Evolutionary conservation across 768 basidiomycete genomes (phyloP), one percentile per base, ranked within the genome.

Genomic region (Nevesoporus exiguus): DNA sequence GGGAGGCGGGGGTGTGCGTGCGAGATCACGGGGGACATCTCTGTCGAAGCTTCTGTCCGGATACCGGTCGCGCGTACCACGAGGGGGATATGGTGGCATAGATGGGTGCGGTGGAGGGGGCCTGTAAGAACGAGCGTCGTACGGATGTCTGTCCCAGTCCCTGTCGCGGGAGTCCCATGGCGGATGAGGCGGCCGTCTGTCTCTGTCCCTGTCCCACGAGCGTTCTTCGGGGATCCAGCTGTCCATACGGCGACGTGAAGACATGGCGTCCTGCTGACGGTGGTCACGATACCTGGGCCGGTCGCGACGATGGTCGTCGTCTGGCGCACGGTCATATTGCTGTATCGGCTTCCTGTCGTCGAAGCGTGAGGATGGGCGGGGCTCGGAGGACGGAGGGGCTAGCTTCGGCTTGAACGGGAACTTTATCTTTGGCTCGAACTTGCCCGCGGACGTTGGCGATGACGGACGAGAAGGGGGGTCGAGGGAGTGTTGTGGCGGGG

Each of bases 341-440:
- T 60, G 66, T 46, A 56, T 11, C 48, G 57, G 42, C 36, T 61
- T 64, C 52, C 61, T 63, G 47, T 54, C 66, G 64, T 71, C 54
- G 57, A 37, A 36, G 73, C 77, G 41, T 21, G 54, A 59, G 75
- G 80, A 66, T 7, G 45, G 49, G 72, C 70, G 61, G 6, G 42
- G n/a, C 22, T 65, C 62, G 17, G 36, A n/a, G n/a, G 49, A 40
- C 1, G 43, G 9, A 5, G 9, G 29, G 5, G 14, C 2, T 0
- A 5, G 25, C 74, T 61, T 71, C 19, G 79, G 66, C 71, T 90
- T 91, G 75, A 91, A 90, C 1, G 90, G 90, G 69, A 88, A 90
- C 9, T 85, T 81, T 22, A 88, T 78, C 63, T 80, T 83, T 19
- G 73, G 44, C 46, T 65, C 62, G 47, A 67, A 72, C 61, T 66